These are phyloP conservation scores for Podaxis rugospora DNA, from an alignment of 768 basidiomycete species.

Conservation along the genomic window DNA sequence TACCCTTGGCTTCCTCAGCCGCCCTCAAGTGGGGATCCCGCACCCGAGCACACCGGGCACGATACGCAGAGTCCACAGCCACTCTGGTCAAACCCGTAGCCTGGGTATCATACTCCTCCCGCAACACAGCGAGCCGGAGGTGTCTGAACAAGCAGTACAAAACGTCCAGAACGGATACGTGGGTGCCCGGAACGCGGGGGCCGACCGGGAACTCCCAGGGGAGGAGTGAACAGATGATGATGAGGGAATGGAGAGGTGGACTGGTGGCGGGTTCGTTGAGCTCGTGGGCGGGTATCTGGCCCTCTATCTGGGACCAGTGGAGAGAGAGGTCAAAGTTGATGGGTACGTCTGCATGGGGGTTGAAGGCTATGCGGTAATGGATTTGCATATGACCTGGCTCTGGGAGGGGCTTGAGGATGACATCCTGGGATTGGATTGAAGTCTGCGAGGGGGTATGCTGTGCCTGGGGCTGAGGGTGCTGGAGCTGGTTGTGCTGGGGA, in stretches of 20 bases:
- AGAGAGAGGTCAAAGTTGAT: constrained; percentile 34
- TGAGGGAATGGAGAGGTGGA: constrained; percentile 26
- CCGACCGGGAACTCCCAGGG: constrained; percentile 27
- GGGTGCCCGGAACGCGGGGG: constrained; percentile 21
- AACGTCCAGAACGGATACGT: constrained; percentile 46
- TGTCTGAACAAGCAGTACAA: constrained; percentile 39
- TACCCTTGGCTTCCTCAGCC: constrained; percentile 40
- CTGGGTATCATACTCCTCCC: constrained; percentile 37
- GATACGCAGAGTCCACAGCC: constrained; percentile 43
- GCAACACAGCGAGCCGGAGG: constrained; percentile 42
- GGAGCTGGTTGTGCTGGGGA: background rate
- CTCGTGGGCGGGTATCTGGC: constrained; percentile 25
- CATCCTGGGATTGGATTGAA: background rate
- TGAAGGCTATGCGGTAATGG: constrained; percentile 37
- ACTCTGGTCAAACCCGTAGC: constrained; percentile 26
- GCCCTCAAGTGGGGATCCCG: constrained; percentile 24
- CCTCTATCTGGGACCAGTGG: constrained; percentile 22
- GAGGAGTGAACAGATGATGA: constrained; percentile 31
- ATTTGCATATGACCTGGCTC: constrained; percentile 30
- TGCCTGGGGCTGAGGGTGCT: background rate
- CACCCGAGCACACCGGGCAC: constrained; percentile 32
- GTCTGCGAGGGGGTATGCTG: background rate
- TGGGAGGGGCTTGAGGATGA: background rate
- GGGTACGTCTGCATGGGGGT: constrained; percentile 27
- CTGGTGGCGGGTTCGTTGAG: constrained; percentile 5